Evolutionary conservation across 495 filamentous ascomycete genomes (phyloP).

Genomic region (Talaromyces trachyspermus): DNA sequence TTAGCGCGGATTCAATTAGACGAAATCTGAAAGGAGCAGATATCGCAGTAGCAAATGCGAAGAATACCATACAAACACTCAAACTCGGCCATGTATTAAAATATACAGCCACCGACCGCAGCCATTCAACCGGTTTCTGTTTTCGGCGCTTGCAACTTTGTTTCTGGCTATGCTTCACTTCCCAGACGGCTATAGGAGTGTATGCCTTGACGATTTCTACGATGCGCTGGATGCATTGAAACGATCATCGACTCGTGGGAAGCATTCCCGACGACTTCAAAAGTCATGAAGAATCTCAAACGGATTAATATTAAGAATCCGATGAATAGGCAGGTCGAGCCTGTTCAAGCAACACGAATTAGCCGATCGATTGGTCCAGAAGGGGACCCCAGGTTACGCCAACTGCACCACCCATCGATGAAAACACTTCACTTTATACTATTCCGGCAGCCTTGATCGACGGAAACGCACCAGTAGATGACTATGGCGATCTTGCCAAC

Average conservation of each 20-base stretch:
- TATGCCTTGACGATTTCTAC: constrained; percentile 71
- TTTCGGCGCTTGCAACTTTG: constrained; percentile 68
- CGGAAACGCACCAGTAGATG: neutral
- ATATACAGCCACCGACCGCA: constrained; percentile 71
- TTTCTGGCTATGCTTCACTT: constrained; percentile 76
- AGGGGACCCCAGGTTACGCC: constrained; percentile 5
- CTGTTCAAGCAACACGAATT: neutral
- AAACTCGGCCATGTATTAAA: constrained; percentile 61
- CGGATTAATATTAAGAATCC: constrained; percentile 17
- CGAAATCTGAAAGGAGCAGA: constrained; percentile 56
- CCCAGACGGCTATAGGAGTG: constrained; percentile 59
- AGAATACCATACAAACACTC: constrained; percentile 67
- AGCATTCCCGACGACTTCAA: constrained; percentile 31
- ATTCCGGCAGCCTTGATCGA: neutral
- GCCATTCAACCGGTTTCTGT: constrained; percentile 79
- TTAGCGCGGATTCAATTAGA: constrained; percentile 62
- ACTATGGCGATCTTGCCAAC: constrained; percentile 33
- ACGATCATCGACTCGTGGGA: constrained; percentile 39
- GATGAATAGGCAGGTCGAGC: neutral
- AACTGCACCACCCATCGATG: neutral
- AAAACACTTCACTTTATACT: constrained; percentile 7
- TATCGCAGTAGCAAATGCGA: constrained; percentile 64
- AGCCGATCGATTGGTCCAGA: neutral
- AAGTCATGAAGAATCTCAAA: constrained; percentile 34
- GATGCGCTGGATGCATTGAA: constrained; percentile 73